These are phyloP conservation scores for Penicillium malachiteum DNA, from an alignment of 495 filamentous ascomycete genomes.

Conservation along the genomic window DNA sequence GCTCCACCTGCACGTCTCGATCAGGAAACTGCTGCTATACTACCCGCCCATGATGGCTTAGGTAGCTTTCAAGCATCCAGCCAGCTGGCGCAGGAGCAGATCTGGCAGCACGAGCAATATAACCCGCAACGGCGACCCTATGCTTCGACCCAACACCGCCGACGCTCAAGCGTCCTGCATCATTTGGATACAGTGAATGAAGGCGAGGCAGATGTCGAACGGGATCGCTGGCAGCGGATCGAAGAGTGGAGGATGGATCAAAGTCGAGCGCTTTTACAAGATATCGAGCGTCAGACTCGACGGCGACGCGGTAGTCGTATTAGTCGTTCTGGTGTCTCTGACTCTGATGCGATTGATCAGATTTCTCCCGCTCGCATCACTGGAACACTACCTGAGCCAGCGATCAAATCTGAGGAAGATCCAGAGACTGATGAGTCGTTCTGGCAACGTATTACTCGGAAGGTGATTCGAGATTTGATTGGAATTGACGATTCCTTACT, in stretches of 20 bases:
- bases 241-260: conserved; percentile 92
- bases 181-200: conserved; percentile 64
- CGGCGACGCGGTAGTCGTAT: conserved; percentile 47
- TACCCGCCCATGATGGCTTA: conserved; percentile 89
- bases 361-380: conserved; percentile 20
- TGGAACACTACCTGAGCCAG: conserved; percentile 18
- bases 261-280: conserved; percentile 76
- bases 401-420: conserved; percentile 19
- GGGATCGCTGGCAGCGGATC: conserved; percentile 76
- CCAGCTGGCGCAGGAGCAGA: conserved; percentile 65
- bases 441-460: conserved; percentile 79
- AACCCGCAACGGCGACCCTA: conserved; percentile 60
- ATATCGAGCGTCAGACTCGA: conserved; percentile 83
- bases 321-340: conserved; percentile 32
- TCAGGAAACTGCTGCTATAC: conserved; percentile 57
- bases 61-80: conserved; percentile 70
- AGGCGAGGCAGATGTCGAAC: conserved; percentile 52
- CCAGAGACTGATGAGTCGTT: conserved; percentile 57
- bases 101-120: conserved; percentile 82
- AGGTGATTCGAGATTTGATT: conserved; percentile 83
- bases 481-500: conserved; percentile 86
- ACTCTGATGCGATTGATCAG: conserved; percentile 20
- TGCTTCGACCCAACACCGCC: conserved; percentile 33
- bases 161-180: conserved; percentile 61
- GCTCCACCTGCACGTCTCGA: conserved; percentile 46